Base-by-base conservation (phyloP, 2,329 filamentous ascomycete genomes). In the Meredithiella fracta region DNA sequence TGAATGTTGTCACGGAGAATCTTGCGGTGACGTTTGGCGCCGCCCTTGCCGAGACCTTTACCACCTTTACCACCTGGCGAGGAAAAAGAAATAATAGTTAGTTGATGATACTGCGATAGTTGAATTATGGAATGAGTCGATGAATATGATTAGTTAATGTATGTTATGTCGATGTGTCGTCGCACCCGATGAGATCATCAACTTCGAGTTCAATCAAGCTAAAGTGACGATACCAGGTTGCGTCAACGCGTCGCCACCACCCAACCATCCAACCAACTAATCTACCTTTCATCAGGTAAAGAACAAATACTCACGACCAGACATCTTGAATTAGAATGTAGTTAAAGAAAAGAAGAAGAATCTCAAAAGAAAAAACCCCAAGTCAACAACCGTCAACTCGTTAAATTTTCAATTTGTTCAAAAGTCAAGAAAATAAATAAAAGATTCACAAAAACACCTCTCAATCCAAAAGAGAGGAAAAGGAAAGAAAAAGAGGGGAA, bases 1-100 rank as follows among this genome's bases (percentile, higher is more conserved):
- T 96, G 90, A 70, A 96, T 96, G 86, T 95, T 96, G 85, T 95
- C 90, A 75, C 90, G 88, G 73, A 96, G 81, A 79, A 96, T 96
- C 86, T 96, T 96, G 69, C 91, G 84, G 78, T 96, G 90, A 75
- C 90, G 90, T 86, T 96, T 97, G 75, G 91, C 91, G 73, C 90
- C 90, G 64, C 90, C 90, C 83, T 95, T 95, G 73, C 90, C 90
- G 74, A 95, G 88, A 72, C 89, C 90, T 83, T 95, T 95, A 71
- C 90, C 90, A 74, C 89, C 89, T 77, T 94, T 94, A 72, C 88
- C 88, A 72, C 87, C 87, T 51, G 11, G 3, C 11, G 22, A 57
- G 53, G 22, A 37, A 47, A 34, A 34, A 34, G 11, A 11, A 34
- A 42, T 9, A 20, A 49, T 37, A 5, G 47, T 59, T 58, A 58